A percentile compares a stretch with the other conserved stretches of the same genome.
These are phyloP conservation scores for Glycine soja DNA, from an alignment of 306 rosid species.

Conservation along the genomic window DNA sequence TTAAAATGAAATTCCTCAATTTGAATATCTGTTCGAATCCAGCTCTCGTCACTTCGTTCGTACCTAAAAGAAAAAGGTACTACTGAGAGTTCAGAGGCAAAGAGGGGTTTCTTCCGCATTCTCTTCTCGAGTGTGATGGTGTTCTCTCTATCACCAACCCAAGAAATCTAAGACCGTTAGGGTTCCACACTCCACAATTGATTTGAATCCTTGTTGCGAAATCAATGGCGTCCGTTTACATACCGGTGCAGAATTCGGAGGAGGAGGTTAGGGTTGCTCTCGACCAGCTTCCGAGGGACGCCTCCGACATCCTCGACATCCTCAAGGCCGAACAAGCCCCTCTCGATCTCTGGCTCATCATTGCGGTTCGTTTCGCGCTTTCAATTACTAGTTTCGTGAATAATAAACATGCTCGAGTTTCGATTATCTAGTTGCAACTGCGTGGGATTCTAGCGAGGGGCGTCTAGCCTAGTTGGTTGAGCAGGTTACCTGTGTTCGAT, in stretches of 20 bases:
- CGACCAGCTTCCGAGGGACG: slow-evolving; percentile 95
- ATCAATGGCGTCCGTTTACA: slow-evolving; percentile 85
- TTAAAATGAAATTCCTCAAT: too few relatives aligned
- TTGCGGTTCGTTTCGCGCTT: slow-evolving; percentile 64
- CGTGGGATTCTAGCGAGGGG: too few relatives aligned
- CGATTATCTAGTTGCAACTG: slow-evolving; percentile 5
- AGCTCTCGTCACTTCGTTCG: too few relatives aligned
- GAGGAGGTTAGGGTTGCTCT: slow-evolving; percentile 97
- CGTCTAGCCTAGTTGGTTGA: too few relatives aligned
- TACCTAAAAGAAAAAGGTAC: too few relatives aligned
- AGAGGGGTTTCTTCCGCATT: too few relatives aligned
- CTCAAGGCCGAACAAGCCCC: slow-evolving; percentile 99
- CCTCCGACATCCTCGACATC: slow-evolving; percentile 92
- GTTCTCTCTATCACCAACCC: background rate
- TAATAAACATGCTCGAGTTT: background rate
- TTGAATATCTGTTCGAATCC: too few relatives aligned
- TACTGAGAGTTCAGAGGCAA: too few relatives aligned
- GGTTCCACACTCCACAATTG: slow-evolving; percentile 34
- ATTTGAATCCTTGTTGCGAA: background rate
- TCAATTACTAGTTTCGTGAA: background rate
- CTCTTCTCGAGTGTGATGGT: too few relatives aligned
- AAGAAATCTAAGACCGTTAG: slow-evolving; percentile 35
- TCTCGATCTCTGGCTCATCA: slow-evolving; percentile 98
- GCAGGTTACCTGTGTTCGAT: too few relatives aligned
- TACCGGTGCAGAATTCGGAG: slow-evolving; percentile 99